Evolutionary conservation across 176 grass and related monocot genomes (phyloP), one percentile per base, ranked within the genome.

Genomic region (Ensete glaucum): DNA sequence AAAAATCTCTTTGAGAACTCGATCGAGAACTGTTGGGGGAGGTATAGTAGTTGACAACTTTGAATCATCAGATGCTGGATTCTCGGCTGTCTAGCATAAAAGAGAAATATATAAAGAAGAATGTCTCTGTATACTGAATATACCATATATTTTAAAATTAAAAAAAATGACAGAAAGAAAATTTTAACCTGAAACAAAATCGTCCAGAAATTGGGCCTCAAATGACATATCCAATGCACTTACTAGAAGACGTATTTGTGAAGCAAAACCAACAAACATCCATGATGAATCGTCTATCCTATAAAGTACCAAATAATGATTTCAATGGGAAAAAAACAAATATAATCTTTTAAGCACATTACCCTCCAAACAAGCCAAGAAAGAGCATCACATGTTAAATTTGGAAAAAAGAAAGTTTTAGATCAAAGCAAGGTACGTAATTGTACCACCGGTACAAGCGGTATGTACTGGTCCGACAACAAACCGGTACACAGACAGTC

Each of bases 1-100:
- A 79, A 97, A 97, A 85, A 97, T 80, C 77, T 97, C 94, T 88
- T 93, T 97, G 62, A 97, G 86, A 67, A 87, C 90, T 80, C 94
- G 86, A 77, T 98, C 94, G 76, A 98, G 52, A 73, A 93, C 85
- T 19, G 90, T 82, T 85, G 94, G 94, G 56, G 94, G 94, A 78
- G 94, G 94, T 16, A 93, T 78, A 76, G 64, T 76, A 66, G 81
- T 75, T 73, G 87, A 73, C 81, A 85, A 85, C 80, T 93, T 93
- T 1, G 76, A 89, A 87, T 73, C 91, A 76, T 93, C 94, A 67
- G 83, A 76, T 19, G 81, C 88, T 75, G 82, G 82, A 85, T 82
- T 93, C 87, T 93, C 94, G 83, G 82, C 90, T 93, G 81, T 86
- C 90, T 98, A 98, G 84, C 90, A 91, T 53, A 27, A 75, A 51